phyloP scores from a whole-genome alignment of 2,329 filamentous ascomycete species.

The Thermoascus crustaceus region DNA sequence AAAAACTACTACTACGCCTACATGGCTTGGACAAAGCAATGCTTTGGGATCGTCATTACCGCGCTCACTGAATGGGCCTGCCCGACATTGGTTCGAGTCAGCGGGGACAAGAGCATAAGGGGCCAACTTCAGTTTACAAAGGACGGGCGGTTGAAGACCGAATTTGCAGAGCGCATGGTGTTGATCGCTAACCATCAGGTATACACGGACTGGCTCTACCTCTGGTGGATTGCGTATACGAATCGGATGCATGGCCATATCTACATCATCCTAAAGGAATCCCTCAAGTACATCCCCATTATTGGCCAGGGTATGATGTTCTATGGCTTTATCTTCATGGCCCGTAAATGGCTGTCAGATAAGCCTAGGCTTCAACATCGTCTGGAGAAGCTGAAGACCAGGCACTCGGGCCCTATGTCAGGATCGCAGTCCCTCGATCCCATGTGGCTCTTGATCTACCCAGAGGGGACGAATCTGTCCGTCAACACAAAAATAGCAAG shows the following conservation, averaged over 20 bases:
- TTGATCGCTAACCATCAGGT: constrained; percentile 59
- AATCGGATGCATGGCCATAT: constrained; percentile 58
- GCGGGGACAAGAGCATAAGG: constrained; percentile 52
- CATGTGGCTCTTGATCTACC: constrained; percentile 61
- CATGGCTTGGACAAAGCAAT: constrained; percentile 59
- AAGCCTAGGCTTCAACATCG: constrained; percentile 52
- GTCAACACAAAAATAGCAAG: constrained; percentile 48
- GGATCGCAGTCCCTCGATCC: constrained; percentile 44
- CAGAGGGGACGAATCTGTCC: constrained; percentile 57
- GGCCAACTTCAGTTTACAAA: constrained; percentile 50
- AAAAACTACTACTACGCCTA: constrained; percentile 55
- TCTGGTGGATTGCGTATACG: constrained; percentile 61
- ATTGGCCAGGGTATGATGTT: constrained; percentile 57
- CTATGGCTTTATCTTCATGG: constrained; percentile 59
- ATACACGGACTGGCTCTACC: constrained; percentile 62
- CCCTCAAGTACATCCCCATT: constrained; percentile 54
- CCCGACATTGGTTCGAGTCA: constrained; percentile 54
- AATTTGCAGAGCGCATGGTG: constrained; percentile 54
- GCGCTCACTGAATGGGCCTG: constrained; percentile 56
- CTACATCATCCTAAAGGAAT: constrained; percentile 60
- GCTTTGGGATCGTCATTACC: constrained; percentile 54
- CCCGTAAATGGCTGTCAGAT: constrained; percentile 55
- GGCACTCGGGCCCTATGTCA: constrained; percentile 41
- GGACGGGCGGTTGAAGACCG: constrained; percentile 50
- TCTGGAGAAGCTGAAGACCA: constrained; percentile 47